These are phyloP conservation scores for Apodospora peruviana DNA, from an alignment of 495 filamentous ascomycete species.

Conservation along the genomic window DNA sequence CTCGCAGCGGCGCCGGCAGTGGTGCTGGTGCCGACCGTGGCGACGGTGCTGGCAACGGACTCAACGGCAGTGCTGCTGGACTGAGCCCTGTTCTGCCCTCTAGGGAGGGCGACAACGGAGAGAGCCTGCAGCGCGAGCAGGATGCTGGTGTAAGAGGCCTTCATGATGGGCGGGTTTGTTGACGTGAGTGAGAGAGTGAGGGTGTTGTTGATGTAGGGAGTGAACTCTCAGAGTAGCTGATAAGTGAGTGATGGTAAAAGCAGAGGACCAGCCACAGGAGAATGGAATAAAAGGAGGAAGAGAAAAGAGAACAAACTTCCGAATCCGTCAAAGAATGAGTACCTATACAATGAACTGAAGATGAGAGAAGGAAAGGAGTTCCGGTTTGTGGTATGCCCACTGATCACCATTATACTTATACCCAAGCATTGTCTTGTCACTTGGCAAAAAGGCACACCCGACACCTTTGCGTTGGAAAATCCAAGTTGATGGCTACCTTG, in stretches of 20 bases:
- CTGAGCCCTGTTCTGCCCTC: conserved; percentile 2
- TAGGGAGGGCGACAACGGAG: conserved; percentile 18
- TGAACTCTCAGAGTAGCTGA: not conserved
- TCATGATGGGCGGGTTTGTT: conserved; percentile 15
- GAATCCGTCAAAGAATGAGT: not conserved
- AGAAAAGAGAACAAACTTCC: conserved; percentile 1
- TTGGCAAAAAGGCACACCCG: not conserved
- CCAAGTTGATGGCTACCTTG: too few relatives aligned
- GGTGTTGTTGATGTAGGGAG: not conserved
- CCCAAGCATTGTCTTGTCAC: too few relatives aligned
- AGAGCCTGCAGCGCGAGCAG: conserved; percentile 20
- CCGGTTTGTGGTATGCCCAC: too few relatives aligned
- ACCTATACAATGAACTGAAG: not conserved
- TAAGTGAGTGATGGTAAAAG: conserved; percentile 2
- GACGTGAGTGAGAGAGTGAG: not conserved
- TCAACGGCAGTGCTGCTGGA: not conserved
- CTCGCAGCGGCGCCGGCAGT: conserved; percentile 6
- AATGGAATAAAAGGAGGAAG: not conserved
- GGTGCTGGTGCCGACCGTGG: conserved; percentile 1
- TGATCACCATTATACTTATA: not conserved
- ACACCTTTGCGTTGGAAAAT: too few relatives aligned
- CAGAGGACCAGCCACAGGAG: conserved; percentile 4
- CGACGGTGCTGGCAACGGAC: not conserved
- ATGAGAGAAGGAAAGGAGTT: not conserved
- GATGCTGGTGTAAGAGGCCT: conserved; percentile 17